These are phyloP conservation scores for Syzygium aqueum DNA, from an alignment of 345 rosid species.

Conservation along the genomic window DNA sequence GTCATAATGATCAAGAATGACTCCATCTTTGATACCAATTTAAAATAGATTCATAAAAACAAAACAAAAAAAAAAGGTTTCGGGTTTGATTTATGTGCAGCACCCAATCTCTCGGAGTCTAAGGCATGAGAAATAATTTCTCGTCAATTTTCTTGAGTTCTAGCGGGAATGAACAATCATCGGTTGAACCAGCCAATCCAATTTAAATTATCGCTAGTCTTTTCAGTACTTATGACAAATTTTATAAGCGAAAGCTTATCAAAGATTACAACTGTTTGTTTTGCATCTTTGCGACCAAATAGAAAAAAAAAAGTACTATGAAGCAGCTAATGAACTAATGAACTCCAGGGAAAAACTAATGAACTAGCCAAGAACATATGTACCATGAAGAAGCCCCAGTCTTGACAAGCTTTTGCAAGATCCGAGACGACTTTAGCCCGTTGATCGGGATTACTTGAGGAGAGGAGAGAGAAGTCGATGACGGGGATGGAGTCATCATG, in stretches of 20 bases:
- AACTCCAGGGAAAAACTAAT: not conserved
- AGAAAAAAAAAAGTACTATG: not conserved
- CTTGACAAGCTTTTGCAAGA: constrained; percentile 42
- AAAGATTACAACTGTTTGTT: not conserved
- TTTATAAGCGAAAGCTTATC: not conserved
- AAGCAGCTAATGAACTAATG: not conserved
- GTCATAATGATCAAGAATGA: not conserved
- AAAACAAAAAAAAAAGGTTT: not conserved
- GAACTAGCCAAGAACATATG: not conserved
- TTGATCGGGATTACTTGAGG: constrained; percentile 15
- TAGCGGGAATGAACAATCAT: not conserved
- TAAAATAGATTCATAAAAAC: not conserved
- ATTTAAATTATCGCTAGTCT: not conserved
- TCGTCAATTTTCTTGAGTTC: not conserved
- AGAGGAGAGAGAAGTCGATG: constrained; percentile 39
- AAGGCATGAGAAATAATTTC: not conserved
- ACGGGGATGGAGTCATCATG: constrained; percentile 25
- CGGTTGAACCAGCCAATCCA: not conserved
- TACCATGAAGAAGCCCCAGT: constrained; percentile 67
- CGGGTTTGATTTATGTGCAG: rapidly evolving
- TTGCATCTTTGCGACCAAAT: not conserved
- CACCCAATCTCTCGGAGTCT: not conserved
- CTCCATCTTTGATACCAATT: not conserved
- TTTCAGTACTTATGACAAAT: not conserved
- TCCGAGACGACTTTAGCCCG: constrained; percentile 18